Conservation (phyloP, 202 grass and related monocot species). For the Saccharum hybrid region DNA sequence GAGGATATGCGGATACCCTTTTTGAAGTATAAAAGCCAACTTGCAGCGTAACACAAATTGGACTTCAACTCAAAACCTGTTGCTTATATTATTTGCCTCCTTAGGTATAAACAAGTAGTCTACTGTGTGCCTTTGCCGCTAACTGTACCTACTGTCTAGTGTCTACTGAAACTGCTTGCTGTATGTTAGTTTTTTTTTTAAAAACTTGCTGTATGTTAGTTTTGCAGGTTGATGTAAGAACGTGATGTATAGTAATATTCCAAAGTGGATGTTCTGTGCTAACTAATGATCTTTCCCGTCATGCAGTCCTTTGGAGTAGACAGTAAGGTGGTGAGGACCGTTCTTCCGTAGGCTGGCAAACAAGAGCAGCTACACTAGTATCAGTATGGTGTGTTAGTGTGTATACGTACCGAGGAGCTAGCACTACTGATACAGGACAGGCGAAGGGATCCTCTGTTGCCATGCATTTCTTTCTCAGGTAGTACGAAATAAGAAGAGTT, state of each 20-base stretch:
- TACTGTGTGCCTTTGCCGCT: background rate
- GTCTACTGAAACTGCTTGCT: background rate
- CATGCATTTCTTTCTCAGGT: background rate
- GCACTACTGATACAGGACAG: background rate
- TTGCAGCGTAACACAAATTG: background rate
- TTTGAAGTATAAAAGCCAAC: background rate
- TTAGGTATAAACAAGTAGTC: background rate
- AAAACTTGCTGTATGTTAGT: background rate
- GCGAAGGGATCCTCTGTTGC: background rate
- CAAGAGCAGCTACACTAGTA: background rate
- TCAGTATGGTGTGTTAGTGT: background rate
- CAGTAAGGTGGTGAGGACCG: constrained; percentile 78
- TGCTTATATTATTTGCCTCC: background rate
- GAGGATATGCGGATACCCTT: too few relatives aligned
- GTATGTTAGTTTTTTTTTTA: too few relatives aligned
- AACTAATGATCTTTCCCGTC: background rate
- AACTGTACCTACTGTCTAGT: background rate
- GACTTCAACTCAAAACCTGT: background rate
- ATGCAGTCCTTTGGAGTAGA: constrained; percentile 81
- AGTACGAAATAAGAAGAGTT: constrained; percentile 31
- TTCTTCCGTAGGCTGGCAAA: constrained; percentile 64
- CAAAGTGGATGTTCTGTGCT: background rate
- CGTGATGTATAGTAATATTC: background rate
- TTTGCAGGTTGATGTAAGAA: background rate
- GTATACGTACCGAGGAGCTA: background rate